phyloP scores from a whole-genome alignment of 2,329 filamentous ascomycete genomes.

The Beauveria sp. region DNA sequence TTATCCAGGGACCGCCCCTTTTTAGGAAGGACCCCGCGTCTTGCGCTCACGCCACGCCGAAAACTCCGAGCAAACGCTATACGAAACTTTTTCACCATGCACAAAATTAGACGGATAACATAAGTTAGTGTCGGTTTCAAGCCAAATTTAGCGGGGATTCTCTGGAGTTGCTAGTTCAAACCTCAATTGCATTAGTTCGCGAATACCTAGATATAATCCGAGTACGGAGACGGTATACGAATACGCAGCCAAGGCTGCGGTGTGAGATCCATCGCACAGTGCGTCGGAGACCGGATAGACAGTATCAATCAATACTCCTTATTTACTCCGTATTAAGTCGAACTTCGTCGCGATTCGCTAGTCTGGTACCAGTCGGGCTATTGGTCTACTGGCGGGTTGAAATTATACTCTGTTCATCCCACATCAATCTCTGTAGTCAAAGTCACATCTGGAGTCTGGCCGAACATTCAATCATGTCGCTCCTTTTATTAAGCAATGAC shows the following conservation, averaged over 20 bases:
- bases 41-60: background rate
- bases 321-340: background rate
- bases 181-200: too few species aligned
- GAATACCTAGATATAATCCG: too few species aligned
- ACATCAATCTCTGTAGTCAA: background rate
- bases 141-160: background rate
- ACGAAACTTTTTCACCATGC: background rate
- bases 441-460: background rate
- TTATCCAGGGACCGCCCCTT: background rate
- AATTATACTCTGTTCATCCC: background rate
- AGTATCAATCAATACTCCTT: too few species aligned
- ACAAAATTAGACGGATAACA: background rate
- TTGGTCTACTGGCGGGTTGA: background rate
- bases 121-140: background rate
- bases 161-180: too few species aligned
- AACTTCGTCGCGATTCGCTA: background rate
- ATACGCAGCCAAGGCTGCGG: too few species aligned
- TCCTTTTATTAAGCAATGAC: background rate
- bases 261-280: too few species aligned
- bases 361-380: background rate
- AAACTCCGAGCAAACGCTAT: slow-evolving; percentile 2
- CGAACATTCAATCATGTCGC: background rate
- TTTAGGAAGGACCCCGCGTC: background rate
- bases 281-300: too few species aligned
- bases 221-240: too few species aligned